A percentile compares a stretch with the other conserved stretches of the same genome.
Conservation (phyloP, 2,329 filamentous ascomycete species). For the Dactylellina drechsleri region DNA sequence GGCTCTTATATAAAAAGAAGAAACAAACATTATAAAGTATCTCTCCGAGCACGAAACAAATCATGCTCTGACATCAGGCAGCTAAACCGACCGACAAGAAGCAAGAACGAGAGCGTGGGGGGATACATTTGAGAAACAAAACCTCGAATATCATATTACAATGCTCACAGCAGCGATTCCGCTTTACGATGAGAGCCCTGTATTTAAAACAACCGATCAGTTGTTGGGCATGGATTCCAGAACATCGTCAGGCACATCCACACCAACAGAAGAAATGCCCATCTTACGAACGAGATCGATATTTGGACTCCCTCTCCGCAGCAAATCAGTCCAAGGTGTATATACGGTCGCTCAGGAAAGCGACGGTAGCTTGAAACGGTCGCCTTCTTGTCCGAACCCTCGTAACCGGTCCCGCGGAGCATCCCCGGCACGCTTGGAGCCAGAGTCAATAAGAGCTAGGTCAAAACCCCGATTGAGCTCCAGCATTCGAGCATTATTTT, state of each 20-base stretch:
- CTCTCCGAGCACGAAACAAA: too few relatives aligned
- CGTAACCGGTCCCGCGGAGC: not conserved
- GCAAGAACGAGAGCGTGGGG: not conserved
- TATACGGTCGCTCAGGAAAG: not conserved
- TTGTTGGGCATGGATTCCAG: not conserved
- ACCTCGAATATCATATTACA: not conserved
- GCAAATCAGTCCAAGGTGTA: slow-evolving; percentile 10
- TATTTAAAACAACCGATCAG: not conserved
- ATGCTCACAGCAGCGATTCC: not conserved
- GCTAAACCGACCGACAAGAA: not conserved
- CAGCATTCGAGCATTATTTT: slow-evolving; percentile 25
- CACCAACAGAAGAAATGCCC: not conserved
- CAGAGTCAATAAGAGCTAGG: not conserved
- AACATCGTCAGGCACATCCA: not conserved
- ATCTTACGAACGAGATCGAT: slow-evolving; percentile 21
- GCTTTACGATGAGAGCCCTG: not conserved
- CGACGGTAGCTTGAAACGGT: not conserved
- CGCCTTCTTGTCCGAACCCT: slow-evolving; percentile 8
- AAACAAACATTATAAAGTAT: too few relatives aligned
- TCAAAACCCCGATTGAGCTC: slow-evolving; percentile 8
- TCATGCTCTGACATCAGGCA: too few relatives aligned
- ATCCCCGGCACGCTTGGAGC: not conserved
- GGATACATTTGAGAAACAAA: not conserved
- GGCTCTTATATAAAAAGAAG: too few relatives aligned
- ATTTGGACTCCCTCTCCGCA: slow-evolving; percentile 15